Percentiles rank a stretch among this genome's conserved stretches.
Conservation (phyloP, 768 basidiomycete species). For the Collybia sordida region DNA sequence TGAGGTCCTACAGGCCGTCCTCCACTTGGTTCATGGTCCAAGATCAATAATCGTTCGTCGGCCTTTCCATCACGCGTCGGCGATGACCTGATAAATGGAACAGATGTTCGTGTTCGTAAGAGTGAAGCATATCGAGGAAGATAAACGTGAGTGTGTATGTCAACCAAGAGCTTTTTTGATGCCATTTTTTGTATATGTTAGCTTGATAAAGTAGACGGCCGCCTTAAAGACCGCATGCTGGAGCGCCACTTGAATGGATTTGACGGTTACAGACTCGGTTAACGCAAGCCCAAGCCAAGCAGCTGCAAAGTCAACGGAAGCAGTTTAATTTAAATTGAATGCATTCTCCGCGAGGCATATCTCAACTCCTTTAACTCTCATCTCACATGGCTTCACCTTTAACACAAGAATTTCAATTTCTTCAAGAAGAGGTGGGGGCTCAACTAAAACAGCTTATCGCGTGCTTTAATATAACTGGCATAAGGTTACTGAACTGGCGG, state of each 20-base stretch:
- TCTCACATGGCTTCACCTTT: slow-evolving; percentile 9
- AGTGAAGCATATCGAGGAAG: slow-evolving; percentile 75
- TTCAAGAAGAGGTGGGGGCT: slow-evolving; percentile 26
- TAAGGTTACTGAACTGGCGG: slow-evolving; percentile 13
- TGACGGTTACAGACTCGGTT: slow-evolving; percentile 9
- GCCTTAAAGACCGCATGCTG: not conserved
- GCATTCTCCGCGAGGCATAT: not conserved
- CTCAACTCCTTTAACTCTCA: not conserved
- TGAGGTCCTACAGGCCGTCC: slow-evolving; percentile 82
- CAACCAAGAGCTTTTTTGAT: slow-evolving; percentile 50
- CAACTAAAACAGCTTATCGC: not conserved
- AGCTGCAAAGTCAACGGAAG: not conserved
- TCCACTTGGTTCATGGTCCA: slow-evolving; percentile 77
- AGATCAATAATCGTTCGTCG: slow-evolving; percentile 73
- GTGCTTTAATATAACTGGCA: slow-evolving; percentile 1
- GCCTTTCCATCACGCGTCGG: slow-evolving; percentile 40
- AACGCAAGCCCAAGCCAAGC: slow-evolving; percentile 19
- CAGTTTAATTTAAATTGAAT: no score
- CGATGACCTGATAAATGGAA: slow-evolving; percentile 64
- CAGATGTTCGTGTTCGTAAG: slow-evolving; percentile 59
- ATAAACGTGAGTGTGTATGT: slow-evolving; percentile 87
- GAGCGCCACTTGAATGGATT: not conserved
- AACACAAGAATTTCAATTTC: slow-evolving; percentile 12
- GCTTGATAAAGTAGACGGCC: not conserved
- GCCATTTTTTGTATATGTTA: slow-evolving; percentile 19